phyloP scores from a whole-genome alignment of 2,329 filamentous ascomycete genomes.

The Aspergillus fumigatus region DNA sequence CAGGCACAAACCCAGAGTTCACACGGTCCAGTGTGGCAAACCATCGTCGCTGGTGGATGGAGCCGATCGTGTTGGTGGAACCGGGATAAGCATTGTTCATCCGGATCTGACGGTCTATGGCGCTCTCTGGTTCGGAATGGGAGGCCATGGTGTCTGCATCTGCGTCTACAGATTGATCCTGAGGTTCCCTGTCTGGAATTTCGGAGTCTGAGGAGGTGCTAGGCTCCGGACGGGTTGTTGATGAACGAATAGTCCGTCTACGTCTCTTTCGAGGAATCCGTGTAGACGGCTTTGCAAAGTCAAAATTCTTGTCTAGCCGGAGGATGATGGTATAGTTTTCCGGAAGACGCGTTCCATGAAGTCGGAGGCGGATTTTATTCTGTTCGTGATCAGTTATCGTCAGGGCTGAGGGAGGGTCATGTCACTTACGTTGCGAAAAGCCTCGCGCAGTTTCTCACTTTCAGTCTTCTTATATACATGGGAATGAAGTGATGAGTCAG shows the following conservation, averaged over 20 bases:
- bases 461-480: conserved; percentile 21
- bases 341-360: conserved; percentile 54
- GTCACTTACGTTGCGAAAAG: conserved; percentile 44
- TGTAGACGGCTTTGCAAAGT: conserved; percentile 12
- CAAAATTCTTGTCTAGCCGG: conserved; percentile 40
- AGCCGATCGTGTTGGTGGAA: conserved; percentile 61
- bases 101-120: conserved; percentile 52
- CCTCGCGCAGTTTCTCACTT: conserved; percentile 45
- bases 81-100: conserved; percentile 63
- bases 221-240: neutral
- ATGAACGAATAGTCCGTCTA: conserved; percentile 6
- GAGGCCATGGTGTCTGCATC: neutral
- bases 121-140: conserved; percentile 11
- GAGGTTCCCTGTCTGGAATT: neutral
- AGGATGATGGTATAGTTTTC: conserved; percentile 50
- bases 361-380: conserved; percentile 54
- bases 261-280: conserved; percentile 19
- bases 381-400: conserved; percentile 7
- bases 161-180: neutral
- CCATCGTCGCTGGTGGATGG: conserved; percentile 64
- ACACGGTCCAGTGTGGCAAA: conserved; percentile 59
- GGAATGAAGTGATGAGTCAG: conserved; percentile 3
- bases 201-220: conserved; percentile 11
- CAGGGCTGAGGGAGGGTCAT: neutral
- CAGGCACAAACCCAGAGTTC: conserved; percentile 52